Base-by-base conservation (phyloP, 2,329 filamentous ascomycete genomes). In the Stachybotrys chlorohalonatus region DNA sequence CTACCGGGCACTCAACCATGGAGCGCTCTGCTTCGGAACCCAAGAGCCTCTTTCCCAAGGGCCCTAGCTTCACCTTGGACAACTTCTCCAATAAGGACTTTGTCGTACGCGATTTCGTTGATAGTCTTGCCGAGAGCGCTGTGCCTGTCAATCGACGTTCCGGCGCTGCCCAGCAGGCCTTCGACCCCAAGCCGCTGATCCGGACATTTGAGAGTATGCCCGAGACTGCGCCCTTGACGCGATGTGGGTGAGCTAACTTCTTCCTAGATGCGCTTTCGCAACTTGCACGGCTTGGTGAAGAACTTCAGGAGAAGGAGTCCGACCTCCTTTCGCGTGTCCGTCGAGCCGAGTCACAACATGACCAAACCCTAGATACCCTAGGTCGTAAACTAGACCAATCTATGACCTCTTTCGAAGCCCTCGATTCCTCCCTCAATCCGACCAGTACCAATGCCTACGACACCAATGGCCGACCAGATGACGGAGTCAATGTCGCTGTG, bases 41-140 rank as follows among this genome's bases (percentile, higher is more conserved):
- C 62, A 81, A 85, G 73, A 79, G 84, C 61, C 79, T 92, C 66
- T 93, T 89, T 68, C 86, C 87, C 55, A 84, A 84, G 70, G 89
- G 86, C 46, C 89, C 90, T 57, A 87, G 81, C 69, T 96, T 96
- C 75, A 90, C 85, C 9, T 79, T 97, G 57, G 90, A 96, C 49
- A 91, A 92, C 73, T 90, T 92, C 72, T 89, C 89, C 55, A 89
- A 80, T 68, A 89, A 89, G 64, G 94, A 97, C 73, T 99, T 97
- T 67, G 96, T 97, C 59, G 93, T 97, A 61, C 91, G 95, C 66
- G 94, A 99, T 74, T 99, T 99, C 68, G 86, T 99, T 63, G 95
- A 99, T 69, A 84, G 86, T 52, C 84, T 99, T 55, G 94, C 93
- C 52, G 92, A 97, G 59, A 88, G 80, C 62, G 89, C 90, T 24